Conservation (phyloP, 1,284 basidiomycete genomes). For the Pterula multifida region DNA sequence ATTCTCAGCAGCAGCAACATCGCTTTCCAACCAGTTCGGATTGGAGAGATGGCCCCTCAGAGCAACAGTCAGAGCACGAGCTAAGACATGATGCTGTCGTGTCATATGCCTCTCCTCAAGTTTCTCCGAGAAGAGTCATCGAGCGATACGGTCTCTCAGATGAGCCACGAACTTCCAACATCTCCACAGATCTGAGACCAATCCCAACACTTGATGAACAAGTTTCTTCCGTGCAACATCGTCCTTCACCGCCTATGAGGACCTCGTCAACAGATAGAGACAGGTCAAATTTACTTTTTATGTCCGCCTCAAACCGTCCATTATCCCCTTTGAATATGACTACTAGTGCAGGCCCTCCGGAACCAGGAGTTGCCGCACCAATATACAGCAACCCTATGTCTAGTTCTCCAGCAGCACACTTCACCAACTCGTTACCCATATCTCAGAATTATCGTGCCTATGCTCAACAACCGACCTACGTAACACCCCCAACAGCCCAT, state of each 20-base stretch:
- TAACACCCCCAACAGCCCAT: constrained; percentile 43
- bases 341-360: constrained; percentile 15
- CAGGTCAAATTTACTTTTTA: not conserved
- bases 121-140: constrained; percentile 27
- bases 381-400: constrained; percentile 19
- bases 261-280: not conserved
- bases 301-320: not conserved
- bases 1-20: constrained; percentile 12
- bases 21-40: not conserved
- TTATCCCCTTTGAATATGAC: constrained; percentile 4
- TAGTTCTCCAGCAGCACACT: constrained; percentile 38
- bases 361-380: constrained; percentile 9
- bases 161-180: constrained; percentile 17
- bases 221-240: constrained; percentile 8
- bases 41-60: constrained; percentile 12
- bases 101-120: constrained; percentile 29
- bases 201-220: not conserved
- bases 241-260: constrained; percentile 15
- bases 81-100: constrained; percentile 11
- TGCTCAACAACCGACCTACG: constrained; percentile 65
- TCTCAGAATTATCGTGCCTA: constrained; percentile 55
- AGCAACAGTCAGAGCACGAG: constrained; percentile 13
- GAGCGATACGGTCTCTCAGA: constrained; percentile 41
- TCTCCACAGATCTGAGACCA: not conserved
- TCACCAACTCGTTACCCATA: constrained; percentile 46